These are phyloP conservation scores for Taphrina wiesneri DNA, from an alignment of 1,139 yeast genomes.

Conservation along the genomic window DNA sequence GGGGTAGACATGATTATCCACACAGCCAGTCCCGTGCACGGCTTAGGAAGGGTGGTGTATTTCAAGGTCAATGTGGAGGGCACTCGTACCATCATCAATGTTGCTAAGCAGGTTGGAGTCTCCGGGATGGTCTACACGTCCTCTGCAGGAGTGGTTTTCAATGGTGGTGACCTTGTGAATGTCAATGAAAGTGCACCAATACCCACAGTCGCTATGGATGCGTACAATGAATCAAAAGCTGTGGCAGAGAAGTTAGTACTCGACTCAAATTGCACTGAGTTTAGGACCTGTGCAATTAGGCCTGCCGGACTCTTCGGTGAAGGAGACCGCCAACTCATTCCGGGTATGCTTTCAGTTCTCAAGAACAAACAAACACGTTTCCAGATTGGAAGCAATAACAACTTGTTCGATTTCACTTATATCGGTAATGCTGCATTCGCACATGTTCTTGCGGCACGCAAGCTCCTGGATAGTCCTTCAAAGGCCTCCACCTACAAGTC, in stretches of 20 bases:
- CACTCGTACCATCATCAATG: constrained; percentile 69
- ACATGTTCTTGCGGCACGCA: constrained; percentile 86
- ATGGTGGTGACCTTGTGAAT: constrained; percentile 85
- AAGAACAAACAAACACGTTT: constrained; percentile 82
- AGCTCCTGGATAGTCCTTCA: constrained; percentile 51
- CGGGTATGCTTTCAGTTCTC: constrained; percentile 84
- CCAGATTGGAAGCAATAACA: constrained; percentile 91
- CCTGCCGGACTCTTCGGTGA: constrained; percentile 99
- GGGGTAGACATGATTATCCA: constrained; percentile 76
- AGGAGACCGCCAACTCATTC: constrained; percentile 94
- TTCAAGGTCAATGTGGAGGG: constrained; percentile 91
- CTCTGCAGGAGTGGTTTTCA: constrained; percentile 94
- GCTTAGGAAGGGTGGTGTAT: constrained; percentile 74
- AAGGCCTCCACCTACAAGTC: constrained; percentile 41
- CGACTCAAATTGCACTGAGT: constrained; percentile 56
- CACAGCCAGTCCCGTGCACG: constrained; percentile 95
- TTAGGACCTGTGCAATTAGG: constrained; percentile 80
- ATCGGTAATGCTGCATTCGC: constrained; percentile 99
- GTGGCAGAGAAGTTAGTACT: constrained; percentile 82
- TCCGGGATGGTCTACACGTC: constrained; percentile 88
- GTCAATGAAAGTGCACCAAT: constrained; percentile 89
- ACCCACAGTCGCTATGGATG: constrained; percentile 91
- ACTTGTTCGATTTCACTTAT: constrained; percentile 93
- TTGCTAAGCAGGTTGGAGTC: constrained; percentile 57
- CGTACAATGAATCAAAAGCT: constrained; percentile 89